These are phyloP conservation scores for Wallacemonas sp. DNA, from an alignment of 208 protist genomes.

Conservation along the genomic window DNA sequence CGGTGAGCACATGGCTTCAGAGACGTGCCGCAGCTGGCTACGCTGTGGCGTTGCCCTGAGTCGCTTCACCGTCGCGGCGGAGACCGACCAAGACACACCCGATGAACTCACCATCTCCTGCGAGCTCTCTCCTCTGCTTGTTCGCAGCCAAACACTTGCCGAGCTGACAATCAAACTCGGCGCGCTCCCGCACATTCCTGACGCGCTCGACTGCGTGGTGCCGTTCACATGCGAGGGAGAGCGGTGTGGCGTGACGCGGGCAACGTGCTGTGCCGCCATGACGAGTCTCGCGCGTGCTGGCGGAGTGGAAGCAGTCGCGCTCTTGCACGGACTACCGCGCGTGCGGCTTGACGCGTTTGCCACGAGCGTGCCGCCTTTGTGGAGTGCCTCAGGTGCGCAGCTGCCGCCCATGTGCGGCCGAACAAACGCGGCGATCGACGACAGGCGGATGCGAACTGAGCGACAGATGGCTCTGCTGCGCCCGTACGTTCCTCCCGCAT, in stretches of 20 bases:
- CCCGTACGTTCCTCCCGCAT: conserved; percentile 15
- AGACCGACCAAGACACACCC: not conserved
- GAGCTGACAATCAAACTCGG: not conserved
- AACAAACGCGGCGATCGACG: not conserved
- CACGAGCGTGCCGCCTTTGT: conserved; percentile 7
- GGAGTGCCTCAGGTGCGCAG: not conserved
- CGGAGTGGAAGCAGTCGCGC: conserved; percentile 16
- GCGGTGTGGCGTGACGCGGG: not conserved
- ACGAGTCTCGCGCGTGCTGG: not conserved
- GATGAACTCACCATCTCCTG: not conserved
- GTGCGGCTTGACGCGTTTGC: conserved; percentile 22
- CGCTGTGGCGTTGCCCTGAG: not conserved
- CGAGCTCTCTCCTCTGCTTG: conserved; percentile 3
- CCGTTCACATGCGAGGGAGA: conserved; percentile 12
- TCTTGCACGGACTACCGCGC: conserved; percentile 34
- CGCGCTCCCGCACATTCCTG: not conserved
- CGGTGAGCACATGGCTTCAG: too few species aligned
- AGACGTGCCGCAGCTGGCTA: not conserved
- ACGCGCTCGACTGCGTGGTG: not conserved
- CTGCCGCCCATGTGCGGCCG: not conserved
- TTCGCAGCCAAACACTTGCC: not conserved
- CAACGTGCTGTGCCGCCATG: not conserved
- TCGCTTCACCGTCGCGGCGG: not conserved
- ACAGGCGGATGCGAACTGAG: not conserved
- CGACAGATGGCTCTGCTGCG: conserved; percentile 20